Percentiles rank a stretch among this genome's conserved stretches.
phyloP scores from a whole-genome alignment of 2,329 filamentous ascomycete species.

The Fusarium setosum region DNA sequence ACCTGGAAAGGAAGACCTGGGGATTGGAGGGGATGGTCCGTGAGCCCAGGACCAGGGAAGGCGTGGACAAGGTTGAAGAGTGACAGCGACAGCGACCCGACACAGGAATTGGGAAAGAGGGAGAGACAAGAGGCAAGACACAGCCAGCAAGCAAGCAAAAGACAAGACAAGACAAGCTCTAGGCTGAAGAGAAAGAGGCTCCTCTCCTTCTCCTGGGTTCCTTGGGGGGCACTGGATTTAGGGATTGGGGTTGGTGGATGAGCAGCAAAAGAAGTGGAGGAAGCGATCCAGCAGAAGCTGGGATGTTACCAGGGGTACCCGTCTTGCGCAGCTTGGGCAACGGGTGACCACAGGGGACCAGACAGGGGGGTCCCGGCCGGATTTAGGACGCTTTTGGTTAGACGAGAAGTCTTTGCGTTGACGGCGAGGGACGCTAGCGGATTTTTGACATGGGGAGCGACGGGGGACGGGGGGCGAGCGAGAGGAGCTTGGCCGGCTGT shows the following conservation, averaged over 20 bases:
- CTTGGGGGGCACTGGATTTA: background rate
- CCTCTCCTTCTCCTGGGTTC: background rate
- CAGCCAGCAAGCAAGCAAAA: background rate
- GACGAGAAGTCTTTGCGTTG: slow-evolving; percentile 21
- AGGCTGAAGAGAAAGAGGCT: background rate
- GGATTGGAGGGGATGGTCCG: slow-evolving; percentile 33
- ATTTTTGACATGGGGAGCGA: slow-evolving; percentile 21
- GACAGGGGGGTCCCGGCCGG: slow-evolving; percentile 32
- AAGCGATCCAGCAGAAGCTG: slow-evolving; percentile 3
- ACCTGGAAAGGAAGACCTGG: slow-evolving; percentile 28
- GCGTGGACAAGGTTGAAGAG: slow-evolving; percentile 23
- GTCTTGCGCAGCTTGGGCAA: slow-evolving; percentile 6
- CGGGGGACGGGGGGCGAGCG: background rate
- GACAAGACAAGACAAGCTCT: slow-evolving; percentile 1
- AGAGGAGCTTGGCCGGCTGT: background rate
- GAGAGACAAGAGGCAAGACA: slow-evolving; percentile 1
- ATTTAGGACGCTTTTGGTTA: slow-evolving; percentile 38
- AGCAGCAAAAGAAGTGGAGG: slow-evolving; percentile 30
- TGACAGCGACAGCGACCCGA: background rate
- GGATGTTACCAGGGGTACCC: background rate
- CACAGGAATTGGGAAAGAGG: background rate
- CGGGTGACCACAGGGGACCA: slow-evolving; percentile 12
- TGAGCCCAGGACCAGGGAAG: slow-evolving; percentile 25
- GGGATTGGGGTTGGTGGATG: slow-evolving; percentile 7
- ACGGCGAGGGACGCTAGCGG: slow-evolving; percentile 31